Percentiles rank a stretch among this genome's conserved stretches.
phyloP scores from a whole-genome alignment of 352 stramenopile species.

The Globisporangium splendens region DNA sequence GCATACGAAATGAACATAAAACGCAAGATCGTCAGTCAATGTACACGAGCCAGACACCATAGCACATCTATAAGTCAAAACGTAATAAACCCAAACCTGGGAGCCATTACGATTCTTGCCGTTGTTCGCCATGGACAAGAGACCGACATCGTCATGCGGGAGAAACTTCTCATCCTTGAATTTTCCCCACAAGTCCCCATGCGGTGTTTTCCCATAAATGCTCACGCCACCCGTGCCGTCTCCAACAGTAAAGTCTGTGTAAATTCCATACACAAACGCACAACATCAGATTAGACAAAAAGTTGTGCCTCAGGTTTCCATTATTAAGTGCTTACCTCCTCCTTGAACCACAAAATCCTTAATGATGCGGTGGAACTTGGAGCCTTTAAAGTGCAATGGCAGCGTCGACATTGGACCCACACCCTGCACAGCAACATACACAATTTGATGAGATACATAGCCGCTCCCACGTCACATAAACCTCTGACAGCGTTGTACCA shows the following conservation, averaged over 20 bases:
- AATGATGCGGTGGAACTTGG: conserved; percentile 91
- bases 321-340: conserved; percentile 29
- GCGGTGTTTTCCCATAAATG: conserved; percentile 65
- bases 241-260: conserved; percentile 52
- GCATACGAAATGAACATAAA: neutral
- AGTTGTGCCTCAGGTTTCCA: too few species aligned
- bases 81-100: conserved; percentile 31
- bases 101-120: conserved; percentile 71
- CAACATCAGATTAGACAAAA: too few species aligned
- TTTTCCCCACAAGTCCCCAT: conserved; percentile 76
- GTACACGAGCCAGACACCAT: neutral
- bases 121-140: conserved; percentile 84
- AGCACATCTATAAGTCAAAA: neutral
- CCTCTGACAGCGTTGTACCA: conserved; percentile 14
- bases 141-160: conserved; percentile 60
- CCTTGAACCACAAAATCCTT: conserved; percentile 91
- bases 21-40: neutral
- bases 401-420: conserved; percentile 15
- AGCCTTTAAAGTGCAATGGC: conserved; percentile 81
- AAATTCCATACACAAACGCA: neutral
- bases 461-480: neutral
- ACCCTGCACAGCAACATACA: conserved; percentile 14
- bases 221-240: conserved; percentile 76
- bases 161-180: conserved; percentile 83
- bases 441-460: neutral